Conservation (phyloP, 495 filamentous ascomycete genomes). For the Xylaria intraflava region DNA sequence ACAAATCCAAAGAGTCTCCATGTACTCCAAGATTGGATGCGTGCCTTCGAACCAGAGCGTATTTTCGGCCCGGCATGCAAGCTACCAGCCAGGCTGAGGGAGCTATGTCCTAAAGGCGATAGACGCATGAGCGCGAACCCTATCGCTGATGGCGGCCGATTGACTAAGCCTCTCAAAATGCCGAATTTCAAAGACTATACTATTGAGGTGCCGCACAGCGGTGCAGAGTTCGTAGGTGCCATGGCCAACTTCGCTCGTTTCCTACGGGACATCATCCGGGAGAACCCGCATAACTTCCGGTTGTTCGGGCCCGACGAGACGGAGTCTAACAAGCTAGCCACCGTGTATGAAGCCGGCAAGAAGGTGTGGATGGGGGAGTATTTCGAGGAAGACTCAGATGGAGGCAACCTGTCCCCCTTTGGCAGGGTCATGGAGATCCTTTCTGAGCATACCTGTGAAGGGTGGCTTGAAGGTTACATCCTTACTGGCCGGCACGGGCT, state of each 20-base stretch:
- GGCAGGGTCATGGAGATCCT: constrained; percentile 76
- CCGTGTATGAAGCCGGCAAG: constrained; percentile 61
- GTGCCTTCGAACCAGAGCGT: constrained; percentile 58
- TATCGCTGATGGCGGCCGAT: constrained; percentile 58
- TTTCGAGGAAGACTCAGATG: constrained; percentile 63
- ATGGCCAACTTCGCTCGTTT: constrained; percentile 61
- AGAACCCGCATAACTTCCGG: constrained; percentile 58
- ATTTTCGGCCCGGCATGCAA: constrained; percentile 54
- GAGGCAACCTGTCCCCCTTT: constrained; percentile 56
- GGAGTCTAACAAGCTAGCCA: constrained; percentile 64
- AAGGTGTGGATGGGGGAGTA: constrained; percentile 73
- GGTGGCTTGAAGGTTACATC: constrained; percentile 70
- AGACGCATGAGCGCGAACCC: constrained; percentile 67
- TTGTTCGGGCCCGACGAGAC: constrained; percentile 72
- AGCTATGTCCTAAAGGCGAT: constrained; percentile 53
- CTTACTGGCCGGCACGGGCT: constrained; percentile 64
- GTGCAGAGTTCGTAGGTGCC: constrained; percentile 43
- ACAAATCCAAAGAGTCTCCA: constrained; percentile 55
- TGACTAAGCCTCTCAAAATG: constrained; percentile 55
- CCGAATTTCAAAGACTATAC: constrained; percentile 60
- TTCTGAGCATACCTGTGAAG: constrained; percentile 67
- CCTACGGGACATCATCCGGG: constrained; percentile 54
- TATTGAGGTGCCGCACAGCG: constrained; percentile 48
- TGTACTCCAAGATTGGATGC: constrained; percentile 63
- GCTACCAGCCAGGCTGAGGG: constrained; percentile 52